A percentile compares a stretch with the other conserved stretches of the same genome.
Evolutionary conservation across 768 basidiomycete species (phyloP).

Genomic region (Russula vinacea): DNA sequence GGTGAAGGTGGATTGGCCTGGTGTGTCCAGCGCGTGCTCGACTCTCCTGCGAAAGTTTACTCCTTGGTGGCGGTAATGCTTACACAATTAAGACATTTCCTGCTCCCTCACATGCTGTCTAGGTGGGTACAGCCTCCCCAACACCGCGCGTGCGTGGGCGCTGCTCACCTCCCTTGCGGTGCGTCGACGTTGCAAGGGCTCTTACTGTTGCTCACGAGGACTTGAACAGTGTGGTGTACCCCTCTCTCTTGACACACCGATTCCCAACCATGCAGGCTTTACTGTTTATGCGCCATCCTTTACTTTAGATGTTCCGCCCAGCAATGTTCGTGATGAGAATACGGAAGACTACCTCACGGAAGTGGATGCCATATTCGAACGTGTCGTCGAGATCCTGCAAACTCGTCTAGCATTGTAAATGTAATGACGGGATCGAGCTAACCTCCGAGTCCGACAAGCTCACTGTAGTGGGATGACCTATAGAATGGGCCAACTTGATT

Average conservation of each 20-base stretch:
- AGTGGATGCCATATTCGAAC: constrained; percentile 39
- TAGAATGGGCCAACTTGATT: background rate
- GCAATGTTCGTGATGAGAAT: constrained; percentile 75
- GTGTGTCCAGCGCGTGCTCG: constrained; percentile 53
- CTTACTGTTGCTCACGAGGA: constrained; percentile 1
- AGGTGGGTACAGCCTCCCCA: constrained; percentile 83
- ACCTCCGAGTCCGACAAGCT: background rate
- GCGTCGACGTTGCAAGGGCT: constrained; percentile 33
- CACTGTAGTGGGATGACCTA: constrained; percentile 15
- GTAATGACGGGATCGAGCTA: background rate
- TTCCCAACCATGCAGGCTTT: constrained; percentile 75
- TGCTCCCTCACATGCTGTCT: constrained; percentile 5
- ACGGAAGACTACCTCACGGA: constrained; percentile 50
- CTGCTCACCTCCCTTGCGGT: constrained; percentile 76
- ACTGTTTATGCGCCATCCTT: constrained; percentile 78
- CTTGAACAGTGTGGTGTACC: constrained; percentile 49
- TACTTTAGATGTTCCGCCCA: constrained; percentile 68
- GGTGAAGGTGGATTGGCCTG: constrained; percentile 60
- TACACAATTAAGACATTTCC: background rate
- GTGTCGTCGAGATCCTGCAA: constrained; percentile 27
- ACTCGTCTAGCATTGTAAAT: constrained; percentile 5
- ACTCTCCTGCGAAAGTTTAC: constrained; percentile 58
- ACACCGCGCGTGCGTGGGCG: constrained; percentile 85
- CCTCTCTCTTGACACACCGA: constrained; percentile 55
- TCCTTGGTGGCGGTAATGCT: constrained; percentile 70